These are phyloP conservation scores for Macroventuria anomochaeta DNA, from an alignment of 2,329 filamentous ascomycete species.

Conservation along the genomic window DNA sequence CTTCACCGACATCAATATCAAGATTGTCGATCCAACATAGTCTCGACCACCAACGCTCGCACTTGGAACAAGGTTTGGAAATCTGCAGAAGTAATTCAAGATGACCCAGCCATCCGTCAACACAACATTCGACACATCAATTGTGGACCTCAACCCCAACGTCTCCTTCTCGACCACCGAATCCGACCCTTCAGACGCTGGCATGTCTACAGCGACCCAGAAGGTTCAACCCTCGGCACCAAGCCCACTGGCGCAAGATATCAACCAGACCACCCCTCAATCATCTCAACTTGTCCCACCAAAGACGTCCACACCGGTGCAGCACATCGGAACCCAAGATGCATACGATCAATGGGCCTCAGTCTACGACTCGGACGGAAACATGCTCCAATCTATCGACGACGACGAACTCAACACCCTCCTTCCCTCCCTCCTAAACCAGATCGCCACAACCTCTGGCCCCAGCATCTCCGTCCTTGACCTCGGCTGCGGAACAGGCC, in stretches of 20 bases:
- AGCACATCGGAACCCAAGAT: slow-evolving; percentile 50
- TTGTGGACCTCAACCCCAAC: slow-evolving; percentile 41
- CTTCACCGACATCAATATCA: not conserved
- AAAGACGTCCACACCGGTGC: slow-evolving; percentile 28
- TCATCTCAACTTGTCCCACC: slow-evolving; percentile 18
- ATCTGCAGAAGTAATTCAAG: too few relatives aligned
- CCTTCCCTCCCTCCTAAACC: slow-evolving; percentile 57
- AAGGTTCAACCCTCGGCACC: slow-evolving; percentile 13
- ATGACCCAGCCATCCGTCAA: slow-evolving; percentile 49
- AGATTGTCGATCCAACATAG: not conserved
- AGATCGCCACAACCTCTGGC: slow-evolving; percentile 24
- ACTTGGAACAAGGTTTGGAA: too few relatives aligned
- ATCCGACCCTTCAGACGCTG: slow-evolving; percentile 36
- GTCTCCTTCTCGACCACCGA: slow-evolving; percentile 48
- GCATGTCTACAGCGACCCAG: slow-evolving; percentile 4
- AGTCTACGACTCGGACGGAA: slow-evolving; percentile 70
- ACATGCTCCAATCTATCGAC: slow-evolving; percentile 70
- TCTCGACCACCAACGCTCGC: not conserved
- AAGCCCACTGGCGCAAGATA: slow-evolving; percentile 8
- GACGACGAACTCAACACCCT: slow-evolving; percentile 61
- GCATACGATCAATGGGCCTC: slow-evolving; percentile 60
- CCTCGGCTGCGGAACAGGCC: slow-evolving; percentile 69
- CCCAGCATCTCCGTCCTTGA: slow-evolving; percentile 59
- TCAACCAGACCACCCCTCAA: slow-evolving; percentile 25
- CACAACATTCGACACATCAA: slow-evolving; percentile 50